A percentile compares a stretch with the other conserved stretches of the same genome.
Conservation (phyloP, 192 early-diverging fungal genomes). For the Coemansia sp. region DNA sequence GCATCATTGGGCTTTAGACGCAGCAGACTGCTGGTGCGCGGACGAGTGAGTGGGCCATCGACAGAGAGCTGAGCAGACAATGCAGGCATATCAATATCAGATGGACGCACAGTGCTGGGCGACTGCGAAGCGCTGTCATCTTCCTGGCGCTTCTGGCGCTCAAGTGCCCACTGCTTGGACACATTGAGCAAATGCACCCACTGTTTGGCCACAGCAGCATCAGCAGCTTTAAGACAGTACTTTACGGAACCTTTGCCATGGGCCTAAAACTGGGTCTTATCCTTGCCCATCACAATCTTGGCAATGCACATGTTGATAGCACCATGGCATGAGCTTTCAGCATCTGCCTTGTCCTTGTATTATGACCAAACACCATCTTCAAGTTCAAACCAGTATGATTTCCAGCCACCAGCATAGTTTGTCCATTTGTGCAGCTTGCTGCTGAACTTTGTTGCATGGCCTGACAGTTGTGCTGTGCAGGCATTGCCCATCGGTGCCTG, state of each 20-base stretch:
- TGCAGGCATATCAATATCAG: neutral
- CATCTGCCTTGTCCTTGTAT: slow-evolving; percentile 77
- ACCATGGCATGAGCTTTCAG: slow-evolving; percentile 73
- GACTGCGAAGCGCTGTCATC: neutral
- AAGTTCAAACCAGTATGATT: slow-evolving; percentile 77
- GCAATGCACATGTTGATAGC: slow-evolving; percentile 76
- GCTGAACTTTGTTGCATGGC: slow-evolving; percentile 58
- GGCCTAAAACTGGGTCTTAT: slow-evolving; percentile 75
- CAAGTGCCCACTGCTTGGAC: slow-evolving; percentile 70
- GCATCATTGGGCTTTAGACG: slow-evolving; percentile 15
- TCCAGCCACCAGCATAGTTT: slow-evolving; percentile 82
- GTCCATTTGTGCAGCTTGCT: slow-evolving; percentile 77
- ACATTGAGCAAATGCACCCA: slow-evolving; percentile 81
- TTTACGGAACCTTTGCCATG: slow-evolving; percentile 73
- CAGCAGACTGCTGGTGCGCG: slow-evolving; percentile 40
- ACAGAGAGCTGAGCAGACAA: neutral
- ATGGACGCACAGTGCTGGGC: neutral
- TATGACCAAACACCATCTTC: slow-evolving; percentile 80
- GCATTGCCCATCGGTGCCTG: slow-evolving; percentile 57
- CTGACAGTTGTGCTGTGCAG: slow-evolving; percentile 52
- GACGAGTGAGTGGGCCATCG: slow-evolving; percentile 6
- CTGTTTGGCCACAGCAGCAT: slow-evolving; percentile 72
- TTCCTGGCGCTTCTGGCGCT: slow-evolving; percentile 18
- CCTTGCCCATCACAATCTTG: slow-evolving; percentile 62
- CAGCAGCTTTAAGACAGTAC: slow-evolving; percentile 68